Conservation (phyloP, 2,329 filamentous ascomycete species). For the Rutstroemia sp. region DNA sequence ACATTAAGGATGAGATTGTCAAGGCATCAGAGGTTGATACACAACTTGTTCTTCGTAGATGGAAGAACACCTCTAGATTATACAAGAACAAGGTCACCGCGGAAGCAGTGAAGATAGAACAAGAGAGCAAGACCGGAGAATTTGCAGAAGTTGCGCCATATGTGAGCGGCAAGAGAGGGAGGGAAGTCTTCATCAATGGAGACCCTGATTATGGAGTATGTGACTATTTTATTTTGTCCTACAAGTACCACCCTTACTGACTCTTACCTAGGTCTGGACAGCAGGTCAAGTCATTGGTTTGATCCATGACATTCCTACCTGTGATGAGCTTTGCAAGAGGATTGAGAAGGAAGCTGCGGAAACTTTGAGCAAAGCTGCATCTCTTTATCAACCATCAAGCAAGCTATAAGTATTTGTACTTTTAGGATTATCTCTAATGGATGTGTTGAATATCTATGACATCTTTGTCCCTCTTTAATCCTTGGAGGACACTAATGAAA, state of each 20-base stretch:
- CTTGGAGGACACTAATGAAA: too few species aligned
- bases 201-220: slow-evolving; percentile 84
- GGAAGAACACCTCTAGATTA: slow-evolving; percentile 85
- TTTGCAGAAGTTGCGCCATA: slow-evolving; percentile 82
- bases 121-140: slow-evolving; percentile 73
- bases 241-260: slow-evolving; percentile 2
- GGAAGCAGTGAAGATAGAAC: slow-evolving; percentile 76
- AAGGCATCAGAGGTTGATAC: slow-evolving; percentile 86
- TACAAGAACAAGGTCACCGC: slow-evolving; percentile 85
- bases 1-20: slow-evolving; percentile 92
- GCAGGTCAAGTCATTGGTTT: slow-evolving; percentile 90
- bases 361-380: slow-evolving; percentile 51
- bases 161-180: slow-evolving; percentile 84
- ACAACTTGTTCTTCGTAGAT: slow-evolving; percentile 75
- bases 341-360: slow-evolving; percentile 73
- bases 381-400: slow-evolving; percentile 46
- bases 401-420: slow-evolving; percentile 36
- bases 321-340: slow-evolving; percentile 57
- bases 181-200: slow-evolving; percentile 86
- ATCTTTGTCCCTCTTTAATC: too few species aligned
- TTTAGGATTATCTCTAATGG: slow-evolving; percentile 5
- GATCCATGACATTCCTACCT: slow-evolving; percentile 77
- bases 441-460: neutral
- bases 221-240: slow-evolving; percentile 20
- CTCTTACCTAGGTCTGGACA: slow-evolving; percentile 70